Evolutionary conservation across 352 stramenopile genomes (phyloP), one percentile per base, ranked within the genome.

Genomic region (Blastocystis sp.): DNA sequence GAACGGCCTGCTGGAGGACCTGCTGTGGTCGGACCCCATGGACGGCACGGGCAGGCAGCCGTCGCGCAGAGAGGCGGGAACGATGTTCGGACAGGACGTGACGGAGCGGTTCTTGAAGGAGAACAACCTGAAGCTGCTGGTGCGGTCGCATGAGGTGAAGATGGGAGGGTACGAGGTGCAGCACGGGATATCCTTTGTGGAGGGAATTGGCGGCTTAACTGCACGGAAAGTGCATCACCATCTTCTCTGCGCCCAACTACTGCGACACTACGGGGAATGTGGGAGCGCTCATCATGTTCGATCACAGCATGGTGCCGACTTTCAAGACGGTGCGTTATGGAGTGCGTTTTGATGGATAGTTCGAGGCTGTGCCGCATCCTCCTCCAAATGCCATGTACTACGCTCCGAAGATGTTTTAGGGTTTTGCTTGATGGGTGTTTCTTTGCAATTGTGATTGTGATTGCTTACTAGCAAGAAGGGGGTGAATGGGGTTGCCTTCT

Each of bases 221-320:
- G 14, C 42, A 87, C 68, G 96, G 96, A 74, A 98, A 98, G 90
- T 98, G 96, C 87, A 98, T 99, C 89, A 99, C 97, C 9, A 95
- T 99, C 43, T 99, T 99, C 90, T 98, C 93, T 42, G 97, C 97
- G 59, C 96, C 97, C 11, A 99, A 99, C 90, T 99, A 99, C 91
- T 99, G 97, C 91, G 95, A 98, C 89, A 94, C 97, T 81, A 99
- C 99, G 96, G 97, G 96, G 66, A 99, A 99, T 91, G 98, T 98
- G 91, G 97, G 96, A 66, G 97, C 96, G 11, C 98, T 98, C 90
- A 98, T 99, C 90, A 95, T 95, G 84, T 98, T 99, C 92, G 94
- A 94, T 82, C 92, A 94, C 77, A 89, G 95, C 71, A 94, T 98
- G 92, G 94, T 98, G 92, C 96, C 96, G 3, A 92, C 93, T 62